These are phyloP conservation scores for Sutorius australiensis DNA, from an alignment of 768 basidiomycete genomes.

Conservation along the genomic window DNA sequence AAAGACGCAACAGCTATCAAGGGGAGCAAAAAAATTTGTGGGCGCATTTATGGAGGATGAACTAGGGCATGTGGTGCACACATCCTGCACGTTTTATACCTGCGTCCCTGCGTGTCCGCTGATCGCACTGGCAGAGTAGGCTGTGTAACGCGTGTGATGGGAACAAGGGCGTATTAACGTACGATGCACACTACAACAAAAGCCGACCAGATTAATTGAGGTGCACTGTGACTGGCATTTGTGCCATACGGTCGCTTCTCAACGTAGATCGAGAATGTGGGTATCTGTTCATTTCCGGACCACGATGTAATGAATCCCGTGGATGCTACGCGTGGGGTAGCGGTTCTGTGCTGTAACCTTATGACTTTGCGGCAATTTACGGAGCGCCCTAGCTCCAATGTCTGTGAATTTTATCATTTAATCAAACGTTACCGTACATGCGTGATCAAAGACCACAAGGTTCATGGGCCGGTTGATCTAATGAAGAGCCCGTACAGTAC, in stretches of 20 bases:
- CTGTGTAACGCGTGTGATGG: background rate
- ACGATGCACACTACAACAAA: background rate
- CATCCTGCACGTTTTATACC: slow-evolving; percentile 2
- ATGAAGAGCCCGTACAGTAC: too few species aligned
- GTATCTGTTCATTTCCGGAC: background rate
- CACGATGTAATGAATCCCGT: too few species aligned
- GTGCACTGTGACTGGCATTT: background rate
- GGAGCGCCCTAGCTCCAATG: too few species aligned
- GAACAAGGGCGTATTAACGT: background rate
- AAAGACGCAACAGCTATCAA: background rate
- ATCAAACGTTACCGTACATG: too few species aligned
- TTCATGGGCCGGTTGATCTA: too few species aligned
- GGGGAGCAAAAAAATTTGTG: background rate
- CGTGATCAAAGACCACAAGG: too few species aligned
- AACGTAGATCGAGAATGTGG: background rate
- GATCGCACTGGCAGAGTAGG: background rate
- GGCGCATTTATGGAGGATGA: slow-evolving; percentile 3
- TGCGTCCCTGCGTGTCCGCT: background rate
- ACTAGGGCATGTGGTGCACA: background rate
- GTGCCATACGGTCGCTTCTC: background rate
- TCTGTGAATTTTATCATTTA: too few species aligned
- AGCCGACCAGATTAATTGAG: background rate
- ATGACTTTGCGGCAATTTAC: too few species aligned
- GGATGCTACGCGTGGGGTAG: too few species aligned
- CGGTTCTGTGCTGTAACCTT: too few species aligned